A percentile compares a stretch with the other conserved stretches of the same genome.
phyloP scores from a whole-genome alignment of 140 eudicot genomes.

The Senecio squalidus region DNA sequence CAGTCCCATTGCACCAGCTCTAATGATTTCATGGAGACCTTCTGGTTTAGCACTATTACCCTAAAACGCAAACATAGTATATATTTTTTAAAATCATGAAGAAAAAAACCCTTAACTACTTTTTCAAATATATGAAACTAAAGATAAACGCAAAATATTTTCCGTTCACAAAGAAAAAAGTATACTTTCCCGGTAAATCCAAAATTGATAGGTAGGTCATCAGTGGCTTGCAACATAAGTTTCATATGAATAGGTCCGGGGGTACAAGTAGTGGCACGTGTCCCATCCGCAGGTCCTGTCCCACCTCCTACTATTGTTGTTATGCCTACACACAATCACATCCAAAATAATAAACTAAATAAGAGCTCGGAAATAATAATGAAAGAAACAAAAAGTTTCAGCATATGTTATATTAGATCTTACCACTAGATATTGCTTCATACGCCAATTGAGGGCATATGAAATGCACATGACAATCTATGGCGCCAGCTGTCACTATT shows the following conservation, averaged over 20 bases:
- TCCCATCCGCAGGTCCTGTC: conserved; percentile 93
- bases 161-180: conserved; percentile 12
- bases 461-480: conserved; percentile 97
- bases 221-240: conserved; percentile 87
- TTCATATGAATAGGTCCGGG: conserved; percentile 88
- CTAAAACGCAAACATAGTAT: conserved; percentile 25
- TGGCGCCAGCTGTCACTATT: conserved; percentile 95
- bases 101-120: neutral
- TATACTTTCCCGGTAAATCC: conserved; percentile 97
- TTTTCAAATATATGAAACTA: conserved; percentile 5
- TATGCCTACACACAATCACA: conserved; percentile 46
- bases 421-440: conserved; percentile 94
- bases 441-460: conserved; percentile 91
- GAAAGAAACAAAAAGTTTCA: neutral
- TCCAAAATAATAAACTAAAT: neutral
- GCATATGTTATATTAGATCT: conserved; percentile 19
- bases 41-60: conserved; percentile 85
- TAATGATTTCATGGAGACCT: conserved; percentile 85
- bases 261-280: conserved; percentile 97
- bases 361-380: conserved; percentile 8
- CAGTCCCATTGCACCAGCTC: conserved; percentile 99
- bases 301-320: conserved; percentile 98
- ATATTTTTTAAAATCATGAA: conserved; percentile 5
- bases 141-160: neutral
- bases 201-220: conserved; percentile 81